These are phyloP conservation scores for Ophiocordyceps camponoti-leonardi DNA, from an alignment of 2,329 filamentous ascomycete species.

Conservation along the genomic window DNA sequence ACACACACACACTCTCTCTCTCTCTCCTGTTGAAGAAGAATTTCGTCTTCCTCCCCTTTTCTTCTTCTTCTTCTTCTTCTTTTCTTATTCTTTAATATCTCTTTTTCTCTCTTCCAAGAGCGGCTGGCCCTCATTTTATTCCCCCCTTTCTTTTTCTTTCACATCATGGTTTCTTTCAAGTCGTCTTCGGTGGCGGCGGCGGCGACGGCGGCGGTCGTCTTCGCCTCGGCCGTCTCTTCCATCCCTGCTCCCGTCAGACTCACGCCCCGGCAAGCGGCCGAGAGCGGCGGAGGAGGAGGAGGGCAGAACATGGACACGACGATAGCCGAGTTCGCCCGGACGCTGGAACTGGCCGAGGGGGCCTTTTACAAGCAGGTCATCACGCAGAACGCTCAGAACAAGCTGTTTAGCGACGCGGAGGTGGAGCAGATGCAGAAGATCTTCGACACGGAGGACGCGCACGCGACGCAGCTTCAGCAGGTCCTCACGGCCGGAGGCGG, in stretches of 20 bases:
- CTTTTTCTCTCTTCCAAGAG: neutral
- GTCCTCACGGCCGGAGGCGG: constrained; percentile 45
- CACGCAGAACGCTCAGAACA: constrained; percentile 13
- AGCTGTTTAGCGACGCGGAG: constrained; percentile 18
- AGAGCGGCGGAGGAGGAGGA: constrained; percentile 33
- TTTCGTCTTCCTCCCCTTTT: too few species aligned
- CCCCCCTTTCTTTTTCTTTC: neutral
- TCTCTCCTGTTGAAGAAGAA: neutral
- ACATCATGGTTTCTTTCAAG: constrained; percentile 19
- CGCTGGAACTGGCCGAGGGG: neutral
- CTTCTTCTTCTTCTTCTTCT: neutral
- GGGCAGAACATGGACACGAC: constrained; percentile 27
- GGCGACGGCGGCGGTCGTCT: constrained; percentile 22
- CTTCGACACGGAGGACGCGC: constrained; percentile 40
- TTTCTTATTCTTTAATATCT: neutral
- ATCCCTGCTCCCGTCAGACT: constrained; percentile 27
- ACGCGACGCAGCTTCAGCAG: constrained; percentile 25
- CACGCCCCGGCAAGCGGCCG: constrained; percentile 24
- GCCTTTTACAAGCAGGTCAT: constrained; percentile 33
- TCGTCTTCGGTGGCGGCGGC: too few species aligned
- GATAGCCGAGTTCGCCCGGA: constrained; percentile 26
- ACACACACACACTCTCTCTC: neutral
- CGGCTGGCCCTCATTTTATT: constrained; percentile 2
- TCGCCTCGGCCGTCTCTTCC: constrained; percentile 28
- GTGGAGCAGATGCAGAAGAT: constrained; percentile 32